Base-by-base conservation (phyloP, 208 protist genomes). In the Leishmania arabica region DNA sequence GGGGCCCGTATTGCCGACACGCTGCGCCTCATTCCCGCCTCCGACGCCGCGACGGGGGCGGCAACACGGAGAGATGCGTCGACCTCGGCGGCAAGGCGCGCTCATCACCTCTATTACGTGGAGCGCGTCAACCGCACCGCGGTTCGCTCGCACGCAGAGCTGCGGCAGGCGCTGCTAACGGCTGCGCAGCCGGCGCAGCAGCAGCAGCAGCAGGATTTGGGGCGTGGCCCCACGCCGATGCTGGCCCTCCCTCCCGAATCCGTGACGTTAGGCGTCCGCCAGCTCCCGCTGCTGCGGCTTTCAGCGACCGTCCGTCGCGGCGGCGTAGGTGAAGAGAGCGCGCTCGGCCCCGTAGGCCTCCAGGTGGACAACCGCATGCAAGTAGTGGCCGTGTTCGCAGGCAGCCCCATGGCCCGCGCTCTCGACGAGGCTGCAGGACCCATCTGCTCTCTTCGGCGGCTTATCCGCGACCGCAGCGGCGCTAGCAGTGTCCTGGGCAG, bases 1-100 rank as follows among this genome's bases (percentile, higher is more conserved):
- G 91, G 88, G 11, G 86, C 90, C 37, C 91, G 93, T 40, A 84
- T 95, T 37, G 65, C 88, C 11, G 91, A 96, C 77, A 91, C 88
- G 37, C 80, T 96, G 68, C 84, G 83, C 21, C 54, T 45, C 42
- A 40, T 77, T 54, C 4, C 77, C 60, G 2, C 60, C 47, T 45
- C 51, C 51, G 19, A 24, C 69, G 54, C 47, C 66, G 60, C 69
- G 19, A 17, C 31, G 51, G 24, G 17, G 21, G 60, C 56, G n/a
- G 68, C 56, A 68, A 37, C 69, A 62, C 47, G 73, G 34, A 47
- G 5, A 45, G n/a, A n/a, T 24, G 34, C 27, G 37, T 73, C 78
- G 34, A 62, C 71, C 15, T 58, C 51, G 49, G 86, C 81, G 21
- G 73, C 84, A 47, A 64, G 24, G 47, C 58, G n/a, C 19, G 68